A percentile compares a stretch with the other conserved stretches of the same genome.
Conservation (phyloP, 2,329 filamentous ascomycete species). For the Fragosphaeria purpurea region DNA sequence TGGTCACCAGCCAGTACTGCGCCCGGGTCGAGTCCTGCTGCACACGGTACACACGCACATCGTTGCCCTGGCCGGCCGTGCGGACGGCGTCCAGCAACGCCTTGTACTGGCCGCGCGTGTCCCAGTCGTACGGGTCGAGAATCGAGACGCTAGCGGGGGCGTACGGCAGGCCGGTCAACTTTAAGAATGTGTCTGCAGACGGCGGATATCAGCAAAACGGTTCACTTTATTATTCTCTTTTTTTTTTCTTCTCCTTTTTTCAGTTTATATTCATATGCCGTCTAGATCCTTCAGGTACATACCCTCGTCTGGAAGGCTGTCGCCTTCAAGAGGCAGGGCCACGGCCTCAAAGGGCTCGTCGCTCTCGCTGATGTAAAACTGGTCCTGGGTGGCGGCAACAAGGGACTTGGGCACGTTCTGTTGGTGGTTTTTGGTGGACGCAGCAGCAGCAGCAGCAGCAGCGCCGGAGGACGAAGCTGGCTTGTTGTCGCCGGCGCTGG, state of each 20-base stretch:
- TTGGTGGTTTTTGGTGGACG: background rate
- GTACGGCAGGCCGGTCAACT: conserved; percentile 50
- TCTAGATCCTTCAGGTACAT: conserved; percentile 17
- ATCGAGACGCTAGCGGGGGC: conserved; percentile 51
- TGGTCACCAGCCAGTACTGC: conserved; percentile 71
- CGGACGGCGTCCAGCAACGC: conserved; percentile 59
- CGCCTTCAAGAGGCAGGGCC: conserved; percentile 49
- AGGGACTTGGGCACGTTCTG: conserved; percentile 49
- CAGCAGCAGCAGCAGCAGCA: conserved; percentile 1
- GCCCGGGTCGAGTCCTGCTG: conserved; percentile 48
- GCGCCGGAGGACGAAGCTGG: conserved; percentile 12
- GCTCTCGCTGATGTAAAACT: conserved; percentile 68
- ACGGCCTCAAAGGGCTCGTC: conserved; percentile 81
- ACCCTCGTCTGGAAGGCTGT: conserved; percentile 53
- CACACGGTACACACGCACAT: conserved; percentile 68
- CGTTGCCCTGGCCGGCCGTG: conserved; percentile 50
- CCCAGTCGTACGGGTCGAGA: conserved; percentile 61
- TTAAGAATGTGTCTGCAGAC: conserved; percentile 55
- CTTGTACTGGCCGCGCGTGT: conserved; percentile 59
- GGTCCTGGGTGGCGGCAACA: conserved; percentile 37
- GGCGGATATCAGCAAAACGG: too few relatives aligned
- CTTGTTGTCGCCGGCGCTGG: conserved; percentile 46
- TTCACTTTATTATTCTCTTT: too few relatives aligned
- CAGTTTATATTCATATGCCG: too few relatives aligned
- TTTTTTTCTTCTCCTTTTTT: too few relatives aligned